Evolutionary conservation across 2,329 filamentous ascomycete genomes (phyloP).

Genomic region (Fusarium sacchari): DNA sequence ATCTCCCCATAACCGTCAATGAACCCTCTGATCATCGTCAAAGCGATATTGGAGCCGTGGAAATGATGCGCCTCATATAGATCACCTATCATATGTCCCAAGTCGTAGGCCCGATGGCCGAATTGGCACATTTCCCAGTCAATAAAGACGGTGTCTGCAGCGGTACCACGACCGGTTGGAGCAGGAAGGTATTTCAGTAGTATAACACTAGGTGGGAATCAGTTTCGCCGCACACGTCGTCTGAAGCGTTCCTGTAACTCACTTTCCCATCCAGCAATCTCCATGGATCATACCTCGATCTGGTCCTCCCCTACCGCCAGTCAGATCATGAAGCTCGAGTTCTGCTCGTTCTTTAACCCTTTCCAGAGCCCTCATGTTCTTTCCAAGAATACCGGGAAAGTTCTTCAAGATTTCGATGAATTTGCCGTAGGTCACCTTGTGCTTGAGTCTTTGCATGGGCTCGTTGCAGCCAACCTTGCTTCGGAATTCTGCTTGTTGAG

Average conservation of each 20-base stretch:
- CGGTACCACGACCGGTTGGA: accelerated
- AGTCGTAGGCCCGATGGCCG: not conserved
- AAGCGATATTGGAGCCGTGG: accelerated
- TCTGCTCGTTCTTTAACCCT: not conserved
- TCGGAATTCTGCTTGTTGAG: not conserved
- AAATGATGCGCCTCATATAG: not conserved
- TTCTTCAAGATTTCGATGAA: not conserved
- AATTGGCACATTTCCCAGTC: not conserved
- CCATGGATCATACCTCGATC: not conserved
- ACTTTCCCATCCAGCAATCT: not conserved
- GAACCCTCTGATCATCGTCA: not conserved
- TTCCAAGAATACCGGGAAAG: not conserved
- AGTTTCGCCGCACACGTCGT: accelerated
- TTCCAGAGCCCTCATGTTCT: not conserved
- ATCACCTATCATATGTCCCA: not conserved
- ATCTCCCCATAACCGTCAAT: not conserved
- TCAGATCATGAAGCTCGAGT: not conserved
- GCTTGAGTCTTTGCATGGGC: not conserved
- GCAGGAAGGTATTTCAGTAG: not conserved
- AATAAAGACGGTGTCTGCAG: not conserved
- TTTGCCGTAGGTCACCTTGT: not conserved
- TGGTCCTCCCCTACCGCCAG: not conserved
- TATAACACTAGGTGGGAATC: not conserved
- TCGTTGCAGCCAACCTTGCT: not conserved
- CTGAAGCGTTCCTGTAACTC: not conserved